Conservation (phyloP, 1,139 yeast species). For the Pichiaceae sp. region DNA sequence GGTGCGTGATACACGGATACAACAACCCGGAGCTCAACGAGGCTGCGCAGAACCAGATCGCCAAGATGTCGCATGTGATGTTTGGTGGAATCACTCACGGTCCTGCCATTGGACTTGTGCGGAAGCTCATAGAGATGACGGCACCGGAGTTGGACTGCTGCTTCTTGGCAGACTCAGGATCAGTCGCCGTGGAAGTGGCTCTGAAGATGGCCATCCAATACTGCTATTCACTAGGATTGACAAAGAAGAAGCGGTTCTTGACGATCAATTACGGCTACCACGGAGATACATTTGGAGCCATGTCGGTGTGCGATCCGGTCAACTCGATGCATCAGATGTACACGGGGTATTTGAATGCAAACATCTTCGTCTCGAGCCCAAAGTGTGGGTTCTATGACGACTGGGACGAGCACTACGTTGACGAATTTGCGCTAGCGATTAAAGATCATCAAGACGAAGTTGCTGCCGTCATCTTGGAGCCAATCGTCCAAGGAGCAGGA, state of each 20-base stretch:
- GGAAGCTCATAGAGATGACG: slow-evolving; percentile 18
- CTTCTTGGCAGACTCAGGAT: slow-evolving; percentile 36
- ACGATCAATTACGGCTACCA: slow-evolving; percentile 47
- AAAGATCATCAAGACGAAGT: slow-evolving; percentile 9
- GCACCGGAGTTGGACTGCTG: slow-evolving; percentile 19
- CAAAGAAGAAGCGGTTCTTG: slow-evolving; percentile 38
- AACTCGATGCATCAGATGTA: slow-evolving; percentile 26
- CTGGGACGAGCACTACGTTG: slow-evolving; percentile 5
- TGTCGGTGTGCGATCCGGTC: slow-evolving; percentile 33
- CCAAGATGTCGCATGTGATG: slow-evolving; percentile 25
- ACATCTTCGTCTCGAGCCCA: slow-evolving; percentile 24
- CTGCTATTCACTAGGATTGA: slow-evolving; percentile 35
- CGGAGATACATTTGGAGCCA: slow-evolving; percentile 48
- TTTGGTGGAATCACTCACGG: slow-evolving; percentile 27
- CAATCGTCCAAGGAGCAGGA: slow-evolving; percentile 21
- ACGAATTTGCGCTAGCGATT: not conserved
- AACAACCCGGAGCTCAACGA: slow-evolving; percentile 23
- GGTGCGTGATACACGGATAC: slow-evolving; percentile 28
- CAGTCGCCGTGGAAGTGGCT: slow-evolving; percentile 44
- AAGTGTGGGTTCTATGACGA: slow-evolving; percentile 10
- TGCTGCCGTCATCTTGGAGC: slow-evolving; percentile 19
- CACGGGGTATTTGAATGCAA: slow-evolving; percentile 21
- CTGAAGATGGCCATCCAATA: slow-evolving; percentile 47
- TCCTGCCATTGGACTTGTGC: slow-evolving; percentile 22
- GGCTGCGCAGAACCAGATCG: slow-evolving; percentile 20